These are phyloP conservation scores for Debaryomycetaceae sp. DNA, from an alignment of 1,139 yeast species.

Conservation along the genomic window DNA sequence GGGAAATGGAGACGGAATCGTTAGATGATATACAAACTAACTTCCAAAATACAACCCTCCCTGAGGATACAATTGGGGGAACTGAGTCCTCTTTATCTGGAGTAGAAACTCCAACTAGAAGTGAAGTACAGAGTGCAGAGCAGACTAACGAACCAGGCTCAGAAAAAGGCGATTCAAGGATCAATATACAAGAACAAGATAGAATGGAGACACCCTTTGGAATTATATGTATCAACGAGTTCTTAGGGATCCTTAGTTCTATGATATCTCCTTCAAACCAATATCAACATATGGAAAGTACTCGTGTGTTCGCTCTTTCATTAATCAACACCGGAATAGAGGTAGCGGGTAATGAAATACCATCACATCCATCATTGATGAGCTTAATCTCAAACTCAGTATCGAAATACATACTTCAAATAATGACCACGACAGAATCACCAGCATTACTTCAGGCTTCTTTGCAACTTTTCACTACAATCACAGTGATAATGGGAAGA, in stretches of 20 bases:
- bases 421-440: constrained; percentile 68
- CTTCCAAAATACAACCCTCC: constrained; percentile 32
- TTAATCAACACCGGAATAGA: constrained; percentile 79
- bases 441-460: constrained; percentile 71
- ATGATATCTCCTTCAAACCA: constrained; percentile 81
- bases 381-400: constrained; percentile 72
- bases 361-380: constrained; percentile 64
- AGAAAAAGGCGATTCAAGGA: constrained; percentile 3
- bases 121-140: constrained; percentile 2
- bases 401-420: constrained; percentile 77
- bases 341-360: constrained; percentile 68
- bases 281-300: constrained; percentile 80
- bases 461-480: constrained; percentile 69
- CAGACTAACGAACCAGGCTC: constrained; percentile 3
- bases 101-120: constrained; percentile 8
- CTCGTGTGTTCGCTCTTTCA: constrained; percentile 78
- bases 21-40: constrained; percentile 31
- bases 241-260: constrained; percentile 73
- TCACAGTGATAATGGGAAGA: constrained; percentile 56
- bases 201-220: constrained; percentile 50
- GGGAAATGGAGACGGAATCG: constrained; percentile 51
- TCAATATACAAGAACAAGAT: constrained; percentile 6
- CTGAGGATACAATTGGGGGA: constrained; percentile 42
- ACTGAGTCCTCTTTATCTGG: constrained; percentile 18
- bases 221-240: constrained; percentile 64